These are phyloP conservation scores for Pseudoneurospora amorphoporcata DNA, from an alignment of 495 filamentous ascomycete species.

Conservation along the genomic window DNA sequence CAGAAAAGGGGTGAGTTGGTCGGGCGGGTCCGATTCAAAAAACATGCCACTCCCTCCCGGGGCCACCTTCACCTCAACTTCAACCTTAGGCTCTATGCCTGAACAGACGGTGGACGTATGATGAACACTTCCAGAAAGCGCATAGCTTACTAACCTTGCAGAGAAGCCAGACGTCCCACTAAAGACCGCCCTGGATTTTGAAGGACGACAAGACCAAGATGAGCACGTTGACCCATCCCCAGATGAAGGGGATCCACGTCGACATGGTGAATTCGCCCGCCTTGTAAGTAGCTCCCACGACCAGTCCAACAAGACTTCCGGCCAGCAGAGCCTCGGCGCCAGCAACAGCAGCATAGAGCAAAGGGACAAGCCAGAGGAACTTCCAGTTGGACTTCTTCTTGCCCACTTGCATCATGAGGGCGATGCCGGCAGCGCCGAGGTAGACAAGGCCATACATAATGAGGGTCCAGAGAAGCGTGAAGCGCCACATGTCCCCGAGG, in stretches of 20 bases:
- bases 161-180: constrained; percentile 29
- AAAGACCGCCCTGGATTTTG: constrained; percentile 83
- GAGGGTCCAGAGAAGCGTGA: constrained; percentile 84
- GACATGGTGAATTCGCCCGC: constrained; percentile 88
- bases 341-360: constrained; percentile 63
- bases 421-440: constrained; percentile 59
- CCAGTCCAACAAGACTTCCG: constrained; percentile 76
- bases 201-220: constrained; percentile 90
- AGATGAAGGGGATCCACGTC: constrained; percentile 93
- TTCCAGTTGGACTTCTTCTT: constrained; percentile 53
- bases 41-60: not conserved
- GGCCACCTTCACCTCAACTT: not conserved
- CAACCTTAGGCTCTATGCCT: constrained; percentile 39
- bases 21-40: not conserved
- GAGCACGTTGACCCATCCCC: constrained; percentile 83
- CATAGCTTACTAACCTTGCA: not conserved
- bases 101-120: constrained; percentile 9
- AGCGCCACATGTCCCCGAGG: constrained; percentile 76
- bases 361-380: constrained; percentile 63
- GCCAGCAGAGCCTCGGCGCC: constrained; percentile 76
- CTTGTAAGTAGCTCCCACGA: constrained; percentile 80
- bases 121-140: not conserved
- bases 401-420: constrained; percentile 57
- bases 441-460: constrained; percentile 59
- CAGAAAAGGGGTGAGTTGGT: not conserved